Conservation (phyloP, 257 asterid genomes). For the Gentiana straminea region DNA sequence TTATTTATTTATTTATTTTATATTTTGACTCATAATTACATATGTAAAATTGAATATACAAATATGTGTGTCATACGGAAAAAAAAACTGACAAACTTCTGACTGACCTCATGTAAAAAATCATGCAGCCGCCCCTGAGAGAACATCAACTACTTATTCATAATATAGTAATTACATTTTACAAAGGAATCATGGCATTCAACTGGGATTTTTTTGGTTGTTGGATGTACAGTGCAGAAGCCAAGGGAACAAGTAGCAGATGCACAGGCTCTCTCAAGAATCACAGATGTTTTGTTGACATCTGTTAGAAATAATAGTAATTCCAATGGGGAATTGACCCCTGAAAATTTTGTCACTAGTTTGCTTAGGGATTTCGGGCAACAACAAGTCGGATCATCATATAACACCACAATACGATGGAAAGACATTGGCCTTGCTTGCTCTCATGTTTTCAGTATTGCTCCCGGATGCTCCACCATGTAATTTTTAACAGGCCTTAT, state of each 20-base stretch:
- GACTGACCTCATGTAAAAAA: too few relatives aligned
- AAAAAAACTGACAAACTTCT: neutral
- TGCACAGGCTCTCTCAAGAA: constrained; percentile 86
- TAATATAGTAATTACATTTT: too few relatives aligned
- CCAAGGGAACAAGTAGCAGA: constrained; percentile 97
- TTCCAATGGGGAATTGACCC: constrained; percentile 57
- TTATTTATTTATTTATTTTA: too few relatives aligned
- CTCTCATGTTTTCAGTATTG: constrained; percentile 52
- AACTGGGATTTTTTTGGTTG: neutral
- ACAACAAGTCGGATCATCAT: constrained; percentile 32
- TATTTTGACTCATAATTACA: too few relatives aligned
- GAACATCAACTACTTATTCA: too few relatives aligned
- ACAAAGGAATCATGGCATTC: too few relatives aligned
- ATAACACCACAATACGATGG: constrained; percentile 45
- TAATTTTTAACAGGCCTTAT: constrained; percentile 17
- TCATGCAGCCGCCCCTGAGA: too few relatives aligned
- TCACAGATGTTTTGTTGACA: constrained; percentile 66
- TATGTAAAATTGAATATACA: too few relatives aligned
- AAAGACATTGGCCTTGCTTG: constrained; percentile 53
- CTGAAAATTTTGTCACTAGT: constrained; percentile 61
- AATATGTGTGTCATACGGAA: too few relatives aligned
- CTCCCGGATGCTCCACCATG: constrained; percentile 80
- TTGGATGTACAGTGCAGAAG: constrained; percentile 40
- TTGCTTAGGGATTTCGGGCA: constrained; percentile 58
- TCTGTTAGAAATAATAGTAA: constrained; percentile 52